Conservation (phyloP, 1,284 basidiomycete genomes). For the Rhodotorula sp. region DNA sequence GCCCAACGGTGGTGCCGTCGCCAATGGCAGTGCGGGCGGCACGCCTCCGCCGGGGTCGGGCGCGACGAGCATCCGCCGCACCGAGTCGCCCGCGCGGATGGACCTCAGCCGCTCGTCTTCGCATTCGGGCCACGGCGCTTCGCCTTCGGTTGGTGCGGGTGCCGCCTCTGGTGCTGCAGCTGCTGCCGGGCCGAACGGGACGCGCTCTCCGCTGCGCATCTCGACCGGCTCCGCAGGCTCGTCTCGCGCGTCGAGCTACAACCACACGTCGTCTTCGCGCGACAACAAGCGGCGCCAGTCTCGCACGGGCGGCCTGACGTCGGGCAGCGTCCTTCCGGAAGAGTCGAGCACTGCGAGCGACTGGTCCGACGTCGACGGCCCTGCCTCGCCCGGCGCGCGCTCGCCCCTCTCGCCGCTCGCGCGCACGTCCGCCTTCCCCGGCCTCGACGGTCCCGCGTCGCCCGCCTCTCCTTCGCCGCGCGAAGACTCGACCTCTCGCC, state of each 20-base stretch:
- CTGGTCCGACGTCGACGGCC: not conserved
- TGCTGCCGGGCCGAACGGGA: not conserved
- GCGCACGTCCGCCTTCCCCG: no score
- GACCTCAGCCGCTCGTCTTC: constrained; percentile 6
- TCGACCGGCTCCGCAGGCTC: not conserved
- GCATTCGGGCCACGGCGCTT: not conserved
- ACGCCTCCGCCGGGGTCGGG: no score
- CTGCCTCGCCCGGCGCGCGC: no score
- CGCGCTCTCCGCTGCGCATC: not conserved
- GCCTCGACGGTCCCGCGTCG: no score
- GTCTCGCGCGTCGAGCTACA: not conserved
- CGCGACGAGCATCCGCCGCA: no score
- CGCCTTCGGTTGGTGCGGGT: not conserved
- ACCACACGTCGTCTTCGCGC: not conserved
- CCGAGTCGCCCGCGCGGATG: constrained; percentile 1
- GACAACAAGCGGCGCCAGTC: no score
- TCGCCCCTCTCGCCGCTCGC: not conserved
- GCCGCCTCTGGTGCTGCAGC: no score
- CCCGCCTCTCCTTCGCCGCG: no score
- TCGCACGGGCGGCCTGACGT: not conserved
- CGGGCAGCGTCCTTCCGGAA: not conserved
- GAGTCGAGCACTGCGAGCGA: not conserved
- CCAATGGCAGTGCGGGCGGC: no score
- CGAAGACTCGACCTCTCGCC: no score
- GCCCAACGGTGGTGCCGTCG: no score